Evolutionary conservation across 2,329 filamentous ascomycete species (phyloP).

Genomic region (Dichotomopilus funicola): DNA sequence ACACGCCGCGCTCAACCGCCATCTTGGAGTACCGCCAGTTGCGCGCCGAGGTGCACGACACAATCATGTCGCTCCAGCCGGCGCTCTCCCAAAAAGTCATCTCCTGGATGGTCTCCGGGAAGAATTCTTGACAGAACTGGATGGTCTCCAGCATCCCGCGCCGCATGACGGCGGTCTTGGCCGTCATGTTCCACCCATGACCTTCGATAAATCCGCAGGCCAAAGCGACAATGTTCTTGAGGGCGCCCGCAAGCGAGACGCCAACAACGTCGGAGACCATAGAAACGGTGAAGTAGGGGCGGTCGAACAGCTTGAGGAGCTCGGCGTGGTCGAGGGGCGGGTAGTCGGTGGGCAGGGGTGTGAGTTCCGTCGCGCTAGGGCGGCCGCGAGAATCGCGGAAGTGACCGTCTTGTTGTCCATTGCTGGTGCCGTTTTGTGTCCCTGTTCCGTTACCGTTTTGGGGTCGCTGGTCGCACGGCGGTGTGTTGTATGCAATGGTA

Average conservation of each 20-base stretch:
- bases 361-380: constrained; percentile 62
- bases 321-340: constrained; percentile 79
- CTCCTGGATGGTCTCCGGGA: constrained; percentile 70
- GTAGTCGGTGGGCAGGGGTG: constrained; percentile 72
- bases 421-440: constrained; percentile 2
- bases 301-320: constrained; percentile 82
- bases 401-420: constrained; percentile 32
- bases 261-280: constrained; percentile 94
- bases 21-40: constrained; percentile 94
- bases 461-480: constrained; percentile 70
- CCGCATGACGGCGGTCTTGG: constrained; percentile 97
- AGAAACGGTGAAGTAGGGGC: constrained; percentile 95
- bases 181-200: constrained; percentile 95
- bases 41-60: constrained; percentile 81
- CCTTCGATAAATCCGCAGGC: constrained; percentile 94
- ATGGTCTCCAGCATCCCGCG: constrained; percentile 95
- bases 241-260: constrained; percentile 84
- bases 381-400: constrained; percentile 66
- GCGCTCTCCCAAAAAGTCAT: constrained; percentile 95
- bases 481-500: constrained; percentile 92
- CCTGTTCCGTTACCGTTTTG: constrained; percentile 51
- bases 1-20: constrained; percentile 70
- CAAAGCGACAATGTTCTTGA: constrained; percentile 95
- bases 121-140: constrained; percentile 90
- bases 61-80: constrained; percentile 92